Conservation (phyloP, 2,329 filamentous ascomycete species). For the Exserohilum turcica region DNA sequence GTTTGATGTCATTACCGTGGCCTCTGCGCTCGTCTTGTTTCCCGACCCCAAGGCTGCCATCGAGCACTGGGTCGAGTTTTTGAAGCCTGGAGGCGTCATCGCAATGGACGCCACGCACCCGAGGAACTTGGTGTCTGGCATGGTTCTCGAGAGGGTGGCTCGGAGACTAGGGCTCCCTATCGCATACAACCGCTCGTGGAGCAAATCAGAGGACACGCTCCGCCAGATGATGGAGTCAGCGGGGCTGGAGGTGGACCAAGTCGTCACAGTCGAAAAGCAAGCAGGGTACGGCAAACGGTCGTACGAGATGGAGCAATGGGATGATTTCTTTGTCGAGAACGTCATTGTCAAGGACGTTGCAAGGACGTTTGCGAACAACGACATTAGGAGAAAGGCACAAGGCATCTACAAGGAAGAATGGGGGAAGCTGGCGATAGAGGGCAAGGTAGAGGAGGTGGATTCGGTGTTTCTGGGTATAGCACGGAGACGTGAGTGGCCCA, state of each 20-base stretch:
- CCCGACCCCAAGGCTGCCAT: conserved; percentile 46
- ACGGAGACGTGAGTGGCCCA: conserved; percentile 34
- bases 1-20: conserved; percentile 48
- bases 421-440: conserved; percentile 45
- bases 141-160: conserved; percentile 47
- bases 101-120: conserved; percentile 50
- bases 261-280: conserved; percentile 42
- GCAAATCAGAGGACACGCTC: conserved; percentile 40
- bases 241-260: conserved; percentile 44
- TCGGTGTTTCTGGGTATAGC: conserved; percentile 48
- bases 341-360: conserved; percentile 34
- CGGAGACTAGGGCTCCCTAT: conserved; percentile 39
- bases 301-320: conserved; percentile 38
- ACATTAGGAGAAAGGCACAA: conserved; percentile 42
- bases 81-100: conserved; percentile 50
- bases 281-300: conserved; percentile 37
- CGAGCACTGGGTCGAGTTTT: conserved; percentile 45
- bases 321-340: conserved; percentile 46
- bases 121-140: conserved; percentile 44
- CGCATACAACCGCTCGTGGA: conserved; percentile 47
- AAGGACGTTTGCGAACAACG: conserved; percentile 36
- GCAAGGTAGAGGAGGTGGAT: conserved; percentile 48
- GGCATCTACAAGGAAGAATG: conserved; percentile 46
- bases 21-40: conserved; percentile 51
- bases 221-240: conserved; percentile 39